Evolutionary conservation across 257 asterid species (phyloP).

Genomic region (Phtheirospermum japonicum): DNA sequence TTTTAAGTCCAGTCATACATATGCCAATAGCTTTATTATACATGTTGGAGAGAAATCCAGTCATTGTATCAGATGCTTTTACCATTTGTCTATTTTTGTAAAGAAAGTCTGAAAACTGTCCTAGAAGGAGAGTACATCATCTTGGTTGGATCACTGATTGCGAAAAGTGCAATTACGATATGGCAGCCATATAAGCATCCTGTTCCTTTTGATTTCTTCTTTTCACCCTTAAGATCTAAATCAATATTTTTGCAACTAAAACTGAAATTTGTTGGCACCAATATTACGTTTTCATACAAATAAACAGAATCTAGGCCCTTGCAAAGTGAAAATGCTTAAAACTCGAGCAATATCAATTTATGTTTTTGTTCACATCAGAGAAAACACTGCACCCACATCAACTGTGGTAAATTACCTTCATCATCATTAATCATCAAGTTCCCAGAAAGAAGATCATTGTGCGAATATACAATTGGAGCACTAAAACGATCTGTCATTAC

Average conservation of each 20-base stretch:
- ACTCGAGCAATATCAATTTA: constrained; percentile 1
- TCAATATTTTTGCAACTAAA: neutral
- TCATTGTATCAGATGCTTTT: constrained; percentile 9
- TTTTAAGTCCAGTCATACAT: constrained; percentile 17
- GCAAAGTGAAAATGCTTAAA: constrained; percentile 22
- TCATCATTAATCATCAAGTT: constrained; percentile 86
- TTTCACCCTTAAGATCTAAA: neutral
- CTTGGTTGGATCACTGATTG: constrained; percentile 6
- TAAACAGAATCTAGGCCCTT: constrained; percentile 19
- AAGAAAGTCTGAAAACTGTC: constrained; percentile 4
- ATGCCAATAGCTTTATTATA: constrained; percentile 4
- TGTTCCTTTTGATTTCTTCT: neutral
- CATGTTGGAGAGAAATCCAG: neutral
- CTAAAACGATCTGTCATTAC: constrained; percentile 67
- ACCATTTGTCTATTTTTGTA: constrained; percentile 2
- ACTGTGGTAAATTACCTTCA: constrained; percentile 53
- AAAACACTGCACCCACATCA: neutral
- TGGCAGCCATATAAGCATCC: constrained; percentile 5
- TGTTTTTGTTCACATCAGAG: constrained; percentile 13
- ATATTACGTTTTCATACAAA: constrained; percentile 5
- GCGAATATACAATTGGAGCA: constrained; percentile 76
- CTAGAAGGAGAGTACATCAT: neutral
- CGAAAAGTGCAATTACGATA: constrained; percentile 17
- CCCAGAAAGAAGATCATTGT: constrained; percentile 91
- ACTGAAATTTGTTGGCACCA: constrained; percentile 8